phyloP scores from a whole-genome alignment of 1,284 basidiomycete genomes.

The Waitea zeae region DNA sequence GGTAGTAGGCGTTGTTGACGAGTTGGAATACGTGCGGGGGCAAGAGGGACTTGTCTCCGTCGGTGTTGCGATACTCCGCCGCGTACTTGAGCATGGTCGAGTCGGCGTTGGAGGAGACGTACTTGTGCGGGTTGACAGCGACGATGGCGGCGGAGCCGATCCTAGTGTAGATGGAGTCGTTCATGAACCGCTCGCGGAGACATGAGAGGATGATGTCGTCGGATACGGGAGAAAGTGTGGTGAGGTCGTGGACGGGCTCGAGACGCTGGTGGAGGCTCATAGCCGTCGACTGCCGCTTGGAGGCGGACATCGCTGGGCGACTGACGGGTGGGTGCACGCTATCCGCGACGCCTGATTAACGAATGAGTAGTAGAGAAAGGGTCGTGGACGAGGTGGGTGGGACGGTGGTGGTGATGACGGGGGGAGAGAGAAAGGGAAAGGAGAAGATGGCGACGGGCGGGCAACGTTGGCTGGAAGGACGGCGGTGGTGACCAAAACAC shows the following conservation, averaged over 20 bases:
- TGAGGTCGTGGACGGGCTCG: constrained; percentile 50
- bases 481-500: no score
- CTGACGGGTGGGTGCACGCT: neutral
- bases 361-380: constrained; percentile 1
- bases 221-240: constrained; percentile 37
- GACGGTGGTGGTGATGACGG: neutral
- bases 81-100: constrained; percentile 72
- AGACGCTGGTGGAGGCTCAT: constrained; percentile 33
- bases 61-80: constrained; percentile 39
- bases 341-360: neutral
- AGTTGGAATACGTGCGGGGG: constrained; percentile 76
- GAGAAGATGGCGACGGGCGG: no score
- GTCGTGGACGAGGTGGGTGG: neutral
- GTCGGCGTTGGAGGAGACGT: constrained; percentile 67
- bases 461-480: no score
- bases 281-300: constrained; percentile 7
- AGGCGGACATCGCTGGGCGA: no score
- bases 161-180: constrained; percentile 67
- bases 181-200: constrained; percentile 74
- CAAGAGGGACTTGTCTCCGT: constrained; percentile 22
- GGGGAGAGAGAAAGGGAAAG: neutral
- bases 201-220: constrained; percentile 72
- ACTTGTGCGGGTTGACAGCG: constrained; percentile 82
- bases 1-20: constrained; percentile 86
- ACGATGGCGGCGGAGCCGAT: constrained; percentile 59